phyloP scores from a whole-genome alignment of 2,329 filamentous ascomycete species.

The Trichoderma endophyticum region DNA sequence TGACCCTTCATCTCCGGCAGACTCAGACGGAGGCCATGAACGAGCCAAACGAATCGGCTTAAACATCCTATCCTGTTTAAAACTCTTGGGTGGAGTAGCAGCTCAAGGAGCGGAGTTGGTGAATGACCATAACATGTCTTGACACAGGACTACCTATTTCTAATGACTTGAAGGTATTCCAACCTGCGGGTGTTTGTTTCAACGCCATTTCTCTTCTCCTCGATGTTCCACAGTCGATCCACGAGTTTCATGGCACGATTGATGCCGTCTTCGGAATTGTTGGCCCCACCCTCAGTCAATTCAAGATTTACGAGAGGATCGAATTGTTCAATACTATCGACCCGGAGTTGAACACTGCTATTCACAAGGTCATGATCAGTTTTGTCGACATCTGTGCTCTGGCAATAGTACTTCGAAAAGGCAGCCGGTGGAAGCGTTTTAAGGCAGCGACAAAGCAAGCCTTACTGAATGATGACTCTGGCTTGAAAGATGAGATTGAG shows the following conservation, averaged over 20 bases:
- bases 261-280: background rate
- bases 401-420: background rate
- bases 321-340: background rate
- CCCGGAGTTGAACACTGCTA: background rate
- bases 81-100: background rate
- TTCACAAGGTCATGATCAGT: background rate
- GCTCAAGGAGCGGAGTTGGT: background rate
- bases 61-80: background rate
- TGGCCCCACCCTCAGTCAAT: background rate
- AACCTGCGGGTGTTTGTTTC: background rate
- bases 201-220: background rate
- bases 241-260: background rate
- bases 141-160: no score
- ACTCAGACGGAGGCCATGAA: background rate
- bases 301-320: background rate
- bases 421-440: background rate
- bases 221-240: background rate
- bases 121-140: no score
- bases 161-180: background rate
- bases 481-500: background rate
- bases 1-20: background rate
- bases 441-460: background rate
- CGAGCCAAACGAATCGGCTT: background rate
- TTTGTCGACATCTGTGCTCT: background rate
- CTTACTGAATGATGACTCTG: background rate